Conservation (phyloP, 768 basidiomycete genomes). For the Aureoboletus auriporus region DNA sequence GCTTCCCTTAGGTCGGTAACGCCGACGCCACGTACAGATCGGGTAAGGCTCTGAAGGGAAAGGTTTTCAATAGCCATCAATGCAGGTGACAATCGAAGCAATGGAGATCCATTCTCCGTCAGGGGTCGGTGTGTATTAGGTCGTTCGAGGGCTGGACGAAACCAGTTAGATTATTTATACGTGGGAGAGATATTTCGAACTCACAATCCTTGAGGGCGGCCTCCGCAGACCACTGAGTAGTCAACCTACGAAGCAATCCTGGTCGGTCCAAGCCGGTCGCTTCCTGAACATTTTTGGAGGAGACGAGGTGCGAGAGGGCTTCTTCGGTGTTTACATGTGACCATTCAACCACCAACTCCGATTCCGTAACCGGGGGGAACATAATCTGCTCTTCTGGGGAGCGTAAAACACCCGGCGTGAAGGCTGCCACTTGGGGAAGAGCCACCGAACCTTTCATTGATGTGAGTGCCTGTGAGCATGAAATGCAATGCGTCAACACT, state of each 20-base stretch:
- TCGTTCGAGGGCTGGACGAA: slow-evolving; percentile 48
- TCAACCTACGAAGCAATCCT: slow-evolving; percentile 50
- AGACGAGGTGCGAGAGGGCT: slow-evolving; percentile 54
- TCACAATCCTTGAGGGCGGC: slow-evolving; percentile 73
- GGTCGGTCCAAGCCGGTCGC: slow-evolving; percentile 62
- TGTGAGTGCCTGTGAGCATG: slow-evolving; percentile 39
- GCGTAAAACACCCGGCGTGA: slow-evolving; percentile 40
- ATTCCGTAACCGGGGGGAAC: slow-evolving; percentile 33
- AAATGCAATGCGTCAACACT: slow-evolving; percentile 12
- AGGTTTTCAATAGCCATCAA: slow-evolving; percentile 91
- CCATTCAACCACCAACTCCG: slow-evolving; percentile 18
- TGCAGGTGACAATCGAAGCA: slow-evolving; percentile 78
- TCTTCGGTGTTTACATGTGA: slow-evolving; percentile 49
- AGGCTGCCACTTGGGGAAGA: slow-evolving; percentile 34
- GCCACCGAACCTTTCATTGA: slow-evolving; percentile 34
- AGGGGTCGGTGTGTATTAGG: slow-evolving; percentile 54
- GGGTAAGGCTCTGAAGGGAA: slow-evolving; percentile 78
- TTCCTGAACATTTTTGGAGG: slow-evolving; percentile 51
- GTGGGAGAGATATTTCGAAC: slow-evolving; percentile 23
- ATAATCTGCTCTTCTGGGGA: slow-evolving; percentile 41
- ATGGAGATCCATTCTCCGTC: slow-evolving; percentile 66
- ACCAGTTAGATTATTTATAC: slow-evolving; percentile 9
- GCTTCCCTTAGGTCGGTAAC: slow-evolving; percentile 88
- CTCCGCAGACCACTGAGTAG: slow-evolving; percentile 68
- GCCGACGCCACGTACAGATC: slow-evolving; percentile 77